A percentile compares a stretch with the other conserved stretches of the same genome.
Evolutionary conservation across 768 basidiomycete genomes (phyloP).

Genomic region (Kondoa malvinella): DNA sequence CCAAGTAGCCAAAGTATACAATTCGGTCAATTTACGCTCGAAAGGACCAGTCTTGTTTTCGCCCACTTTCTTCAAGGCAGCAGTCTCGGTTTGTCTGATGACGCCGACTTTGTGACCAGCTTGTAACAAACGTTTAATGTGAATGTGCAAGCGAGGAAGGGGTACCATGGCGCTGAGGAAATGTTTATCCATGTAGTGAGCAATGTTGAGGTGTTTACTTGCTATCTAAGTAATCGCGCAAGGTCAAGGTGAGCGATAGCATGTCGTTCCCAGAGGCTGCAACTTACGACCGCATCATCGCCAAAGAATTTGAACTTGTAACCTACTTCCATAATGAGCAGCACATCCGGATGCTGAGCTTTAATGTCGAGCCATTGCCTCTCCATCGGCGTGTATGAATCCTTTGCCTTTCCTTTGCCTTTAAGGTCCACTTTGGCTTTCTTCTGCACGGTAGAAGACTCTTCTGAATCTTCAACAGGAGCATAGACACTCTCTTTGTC

Average conservation of each 20-base stretch:
- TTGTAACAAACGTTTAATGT: constrained; percentile 16
- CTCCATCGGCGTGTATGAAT: constrained; percentile 17
- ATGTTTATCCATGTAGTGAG: constrained; percentile 53
- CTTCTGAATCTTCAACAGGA: neutral
- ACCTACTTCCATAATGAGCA: constrained; percentile 17
- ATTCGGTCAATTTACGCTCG: constrained; percentile 50
- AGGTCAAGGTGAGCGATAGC: constrained; percentile 1
- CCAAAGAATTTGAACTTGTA: constrained; percentile 45
- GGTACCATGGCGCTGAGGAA: constrained; percentile 62
- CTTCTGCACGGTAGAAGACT: too few species aligned
- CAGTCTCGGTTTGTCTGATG: constrained; percentile 66
- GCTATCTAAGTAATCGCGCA: too few species aligned
- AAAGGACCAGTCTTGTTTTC: constrained; percentile 60
- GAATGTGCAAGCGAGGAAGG: constrained; percentile 39
- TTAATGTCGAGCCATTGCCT: constrained; percentile 16
- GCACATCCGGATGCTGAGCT: constrained; percentile 9
- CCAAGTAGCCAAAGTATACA: constrained; percentile 69
- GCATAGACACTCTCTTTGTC: neutral
- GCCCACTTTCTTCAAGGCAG: constrained; percentile 67
- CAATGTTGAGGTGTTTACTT: constrained; percentile 53
- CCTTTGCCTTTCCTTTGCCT: neutral
- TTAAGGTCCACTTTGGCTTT: neutral
- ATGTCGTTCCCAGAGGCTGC: constrained; percentile 33
- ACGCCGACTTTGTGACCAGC: constrained; percentile 70
- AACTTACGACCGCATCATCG: too few species aligned